Evolutionary conservation across 352 stramenopile species (phyloP), one percentile per base, ranked within the genome.

Genomic region (Globisporangium alternatum): DNA sequence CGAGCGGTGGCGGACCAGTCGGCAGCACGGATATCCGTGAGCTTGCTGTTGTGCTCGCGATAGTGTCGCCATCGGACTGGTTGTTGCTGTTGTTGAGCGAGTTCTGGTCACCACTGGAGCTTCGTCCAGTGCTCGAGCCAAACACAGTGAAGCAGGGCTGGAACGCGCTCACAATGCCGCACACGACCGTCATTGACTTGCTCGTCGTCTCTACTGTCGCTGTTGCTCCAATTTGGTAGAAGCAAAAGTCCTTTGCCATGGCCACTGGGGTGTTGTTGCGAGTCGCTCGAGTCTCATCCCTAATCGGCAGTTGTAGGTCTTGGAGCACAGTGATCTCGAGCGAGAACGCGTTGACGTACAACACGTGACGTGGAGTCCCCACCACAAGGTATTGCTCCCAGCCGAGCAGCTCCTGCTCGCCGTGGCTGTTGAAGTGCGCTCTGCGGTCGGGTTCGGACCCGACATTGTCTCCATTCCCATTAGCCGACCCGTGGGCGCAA

Each of bases 301-400:
- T 39, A 30, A 44, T 54, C 25, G 47, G 19, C 1, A 51, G 43
- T 55, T 92, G 83, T 28, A 92, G 84, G 43, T 89, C 74, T 30
- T 83, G 70, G 22, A 90, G 60, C 17, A 89, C 64, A 2, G 49
- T 59, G 21, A 90, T 68, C 33, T 94, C 68, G 60, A 88, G 85
- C 33, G 85, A 91, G 47, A 90, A 79, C 21, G 82, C 85, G 48
- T 92, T 91, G 43, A 91, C 67, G 1, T 60, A 62, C 2, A 94
- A 13, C 39, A 88, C 65, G 37, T 83, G 77, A 13, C 70, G 81
- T 7, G 83, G 71, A 1, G 82, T 64, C 1, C 78, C 77, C 6
- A 87, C 66, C 25, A 88, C 55, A 2, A 94, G 55, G 33, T 81
- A 84, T 60, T 91, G 83, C 30, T 83, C 72, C 28, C 70, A 69